phyloP scores from a whole-genome alignment of 2,329 filamentous ascomycete genomes.

The Coniochaeta sp. region DNA sequence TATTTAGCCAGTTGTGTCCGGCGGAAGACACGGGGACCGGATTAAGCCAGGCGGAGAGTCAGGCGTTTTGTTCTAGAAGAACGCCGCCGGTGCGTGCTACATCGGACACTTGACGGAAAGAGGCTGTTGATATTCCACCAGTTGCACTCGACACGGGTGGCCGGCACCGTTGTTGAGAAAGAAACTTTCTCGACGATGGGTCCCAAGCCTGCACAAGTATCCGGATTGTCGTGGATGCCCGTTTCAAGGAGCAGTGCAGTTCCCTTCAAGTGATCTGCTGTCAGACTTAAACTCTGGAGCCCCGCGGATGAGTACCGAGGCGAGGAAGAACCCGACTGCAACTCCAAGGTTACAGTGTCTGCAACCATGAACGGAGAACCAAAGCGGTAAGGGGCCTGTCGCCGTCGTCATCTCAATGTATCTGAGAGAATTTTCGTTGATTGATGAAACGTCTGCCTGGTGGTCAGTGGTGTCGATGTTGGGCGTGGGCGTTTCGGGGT shows the following conservation, averaged over 20 bases:
- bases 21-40: neutral
- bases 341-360: neutral
- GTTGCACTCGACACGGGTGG: neutral
- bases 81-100: neutral
- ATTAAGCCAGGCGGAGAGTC: neutral
- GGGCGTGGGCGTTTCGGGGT: too few species aligned
- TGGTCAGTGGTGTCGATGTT: neutral
- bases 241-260: too few species aligned
- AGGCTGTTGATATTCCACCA: neutral
- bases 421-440: neutral
- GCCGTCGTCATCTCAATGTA: neutral
- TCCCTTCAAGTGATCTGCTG: neutral
- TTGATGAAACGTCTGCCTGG: neutral
- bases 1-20: neutral
- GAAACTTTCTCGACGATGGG: too few species aligned
- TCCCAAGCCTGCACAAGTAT: too few species aligned
- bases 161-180: too few species aligned
- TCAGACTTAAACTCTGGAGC: too few species aligned
- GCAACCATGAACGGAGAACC: neutral
- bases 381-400: neutral
- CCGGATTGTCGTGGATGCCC: too few species aligned
- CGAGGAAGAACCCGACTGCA: neutral
- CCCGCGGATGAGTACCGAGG: neutral
- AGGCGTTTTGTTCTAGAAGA: neutral
- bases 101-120: neutral